Percentiles rank a stretch among this genome's conserved stretches.
These are phyloP conservation scores for Pythium chondricola DNA, from an alignment of 352 stramenopile species.

Conservation along the genomic window DNA sequence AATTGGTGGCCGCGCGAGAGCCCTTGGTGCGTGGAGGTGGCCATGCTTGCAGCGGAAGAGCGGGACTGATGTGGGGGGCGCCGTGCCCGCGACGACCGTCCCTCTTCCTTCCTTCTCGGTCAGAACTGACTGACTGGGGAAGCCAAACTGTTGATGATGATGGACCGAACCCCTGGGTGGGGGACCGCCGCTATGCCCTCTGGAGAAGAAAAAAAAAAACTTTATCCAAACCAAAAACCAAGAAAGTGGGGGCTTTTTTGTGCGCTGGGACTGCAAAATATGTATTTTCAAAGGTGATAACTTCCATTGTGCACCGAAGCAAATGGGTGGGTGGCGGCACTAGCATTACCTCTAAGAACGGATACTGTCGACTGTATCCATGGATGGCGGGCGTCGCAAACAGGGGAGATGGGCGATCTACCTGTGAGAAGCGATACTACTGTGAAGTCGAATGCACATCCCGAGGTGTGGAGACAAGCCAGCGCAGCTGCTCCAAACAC, in stretches of 20 bases:
- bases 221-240: too few relatives aligned
- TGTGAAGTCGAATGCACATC: slow-evolving; percentile 10
- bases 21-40: background rate
- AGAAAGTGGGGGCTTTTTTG: too few relatives aligned
- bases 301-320: background rate
- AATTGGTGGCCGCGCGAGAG: slow-evolving; percentile 55
- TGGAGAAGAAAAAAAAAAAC: too few relatives aligned
- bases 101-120: slow-evolving; percentile 2
- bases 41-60: background rate
- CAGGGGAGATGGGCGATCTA: slow-evolving; percentile 4
- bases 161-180: background rate
- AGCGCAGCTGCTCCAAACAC: slow-evolving; percentile 17
- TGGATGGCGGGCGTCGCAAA: background rate
- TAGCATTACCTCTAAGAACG: slow-evolving; percentile 11
- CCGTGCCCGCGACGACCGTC: slow-evolving; percentile 9
- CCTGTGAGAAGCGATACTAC: slow-evolving; percentile 10
- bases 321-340: slow-evolving; percentile 7
- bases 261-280: too few relatives aligned
- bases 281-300: background rate
- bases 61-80: background rate
- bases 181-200: background rate
- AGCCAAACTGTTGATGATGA: slow-evolving; percentile 1
- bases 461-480: slow-evolving; percentile 2
- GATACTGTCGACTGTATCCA: slow-evolving; percentile 7
- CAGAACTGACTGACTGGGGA: slow-evolving; percentile 14